Conservation (phyloP, 2,329 filamentous ascomycete genomes). For the Fusarium sarcochroum region DNA sequence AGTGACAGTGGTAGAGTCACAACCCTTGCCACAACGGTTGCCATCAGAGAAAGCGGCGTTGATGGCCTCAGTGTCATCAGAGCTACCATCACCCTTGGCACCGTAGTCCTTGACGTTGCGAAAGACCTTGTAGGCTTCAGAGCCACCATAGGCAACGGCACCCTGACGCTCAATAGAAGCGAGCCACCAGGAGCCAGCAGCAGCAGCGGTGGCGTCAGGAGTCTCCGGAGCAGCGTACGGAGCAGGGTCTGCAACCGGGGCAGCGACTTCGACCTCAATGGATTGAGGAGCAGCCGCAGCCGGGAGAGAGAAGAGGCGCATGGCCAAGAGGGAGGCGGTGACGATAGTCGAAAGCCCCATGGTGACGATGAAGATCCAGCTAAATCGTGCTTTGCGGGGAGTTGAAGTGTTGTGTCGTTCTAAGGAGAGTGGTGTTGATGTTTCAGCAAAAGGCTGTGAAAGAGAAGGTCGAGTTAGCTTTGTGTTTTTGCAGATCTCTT, state of each 20-base stretch:
- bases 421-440: conserved; percentile 32
- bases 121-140: conserved; percentile 76
- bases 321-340: conserved; percentile 59
- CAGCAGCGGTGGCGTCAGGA: conserved; percentile 25
- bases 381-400: conserved; percentile 41
- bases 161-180: conserved; percentile 78
- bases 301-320: conserved; percentile 57
- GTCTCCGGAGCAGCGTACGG: conserved; percentile 3
- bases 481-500: neutral
- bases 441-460: conserved; percentile 29
- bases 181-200: conserved; percentile 75
- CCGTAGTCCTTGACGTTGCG: conserved; percentile 84
- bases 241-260: conserved; percentile 35
- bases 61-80: conserved; percentile 91
- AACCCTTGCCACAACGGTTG: conserved; percentile 82
- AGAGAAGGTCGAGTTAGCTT: conserved; percentile 30
- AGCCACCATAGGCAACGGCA: conserved; percentile 70
- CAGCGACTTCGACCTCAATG: neutral
- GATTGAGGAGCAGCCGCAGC: conserved; percentile 52
- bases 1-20: conserved; percentile 85
- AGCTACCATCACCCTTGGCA: conserved; percentile 75
- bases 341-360: conserved; percentile 62
- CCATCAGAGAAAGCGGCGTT: conserved; percentile 86
- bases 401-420: conserved; percentile 24
- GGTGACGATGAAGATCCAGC: conserved; percentile 59